Base-by-base conservation (phyloP, 495 filamentous ascomycete species). In the Tuber brumale region DNA sequence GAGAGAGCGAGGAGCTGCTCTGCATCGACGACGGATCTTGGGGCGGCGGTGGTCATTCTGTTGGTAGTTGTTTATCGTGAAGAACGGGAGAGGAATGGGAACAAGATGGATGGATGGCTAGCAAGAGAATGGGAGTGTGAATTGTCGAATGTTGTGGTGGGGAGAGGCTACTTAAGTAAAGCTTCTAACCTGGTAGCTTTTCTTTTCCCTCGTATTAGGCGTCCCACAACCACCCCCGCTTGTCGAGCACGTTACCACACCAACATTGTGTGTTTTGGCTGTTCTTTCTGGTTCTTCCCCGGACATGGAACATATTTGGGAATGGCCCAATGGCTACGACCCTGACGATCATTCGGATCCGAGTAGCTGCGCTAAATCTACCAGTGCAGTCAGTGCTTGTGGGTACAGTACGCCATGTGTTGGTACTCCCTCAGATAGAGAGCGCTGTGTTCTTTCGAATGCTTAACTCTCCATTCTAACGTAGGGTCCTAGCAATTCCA, bases 1-100 rank as follows among this genome's bases (percentile, higher is more conserved):
- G 69, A 72, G 31, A 72, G 74, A 35, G 74, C 69, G 42, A 72
- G 74, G 18, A 75, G 69, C 23, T 72, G 48, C 44, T 75, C 74
- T 35, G 74, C 74, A 9, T 75, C 74, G 9, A 48, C 69, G 16
- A 75, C 69, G 44, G 74, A 72, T 75, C 70, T 72, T 16, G 43
- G 69, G 39, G 69, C 66, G 10, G 51, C 16, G 21, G 73, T 46
- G 61, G 42, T 21, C 73, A 75, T 75, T 35, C 4, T 75, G 73
- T 12, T 27, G 46, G 37, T 70, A 46, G 35, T 16, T 45, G 18
- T 42, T 16, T 66, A 66, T 66, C 57, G n/a, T 31, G 57, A 35
- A 35, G 27, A 35, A 35, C 3, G 57, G 57, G 35, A 18, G 57
- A 7, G 27, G 57, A 66, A 66, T 35, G 27, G 57, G 14, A 66